Conservation (phyloP, 192 early-diverging fungal genomes). For the Lunasporangiospora selenospora region DNA sequence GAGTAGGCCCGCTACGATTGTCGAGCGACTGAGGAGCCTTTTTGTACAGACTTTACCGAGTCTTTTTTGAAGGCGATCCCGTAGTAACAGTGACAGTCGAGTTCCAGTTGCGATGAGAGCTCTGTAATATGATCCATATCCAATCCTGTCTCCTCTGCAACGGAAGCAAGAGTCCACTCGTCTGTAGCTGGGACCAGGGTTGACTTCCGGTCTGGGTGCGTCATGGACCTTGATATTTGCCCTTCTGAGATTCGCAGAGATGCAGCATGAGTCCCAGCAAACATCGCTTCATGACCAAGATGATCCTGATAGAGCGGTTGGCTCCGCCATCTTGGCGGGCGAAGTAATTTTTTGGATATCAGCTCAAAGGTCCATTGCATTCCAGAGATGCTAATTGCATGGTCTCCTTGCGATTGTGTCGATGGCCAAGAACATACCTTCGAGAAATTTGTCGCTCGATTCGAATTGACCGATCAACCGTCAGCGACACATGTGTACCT, state of each 20-base stretch:
- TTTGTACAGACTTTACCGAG: background rate
- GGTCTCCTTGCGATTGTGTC: constrained; percentile 12
- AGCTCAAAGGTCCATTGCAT: constrained; percentile 31
- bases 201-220: constrained; percentile 19
- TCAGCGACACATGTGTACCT: too few relatives aligned
- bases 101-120: too few relatives aligned
- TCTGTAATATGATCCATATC: constrained; percentile 21
- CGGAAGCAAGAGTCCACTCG: constrained; percentile 3
- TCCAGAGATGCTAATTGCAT: constrained; percentile 4
- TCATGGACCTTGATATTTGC: constrained; percentile 14
- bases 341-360: constrained; percentile 33
- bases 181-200: constrained; percentile 13
- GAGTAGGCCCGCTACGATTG: too few relatives aligned
- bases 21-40: too few relatives aligned
- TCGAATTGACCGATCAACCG: too few relatives aligned
- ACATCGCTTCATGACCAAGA: constrained; percentile 32
- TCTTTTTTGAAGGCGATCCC: too few relatives aligned
- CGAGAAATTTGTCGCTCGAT: too few relatives aligned
- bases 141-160: constrained; percentile 20
- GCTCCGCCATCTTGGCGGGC: background rate
- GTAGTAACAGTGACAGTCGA: too few relatives aligned
- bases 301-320: too few relatives aligned
- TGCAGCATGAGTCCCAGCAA: background rate
- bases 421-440: too few relatives aligned
- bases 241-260: constrained; percentile 28